phyloP scores from a whole-genome alignment of 2,329 filamentous ascomycete species.

The Coniochaeta sp. region DNA sequence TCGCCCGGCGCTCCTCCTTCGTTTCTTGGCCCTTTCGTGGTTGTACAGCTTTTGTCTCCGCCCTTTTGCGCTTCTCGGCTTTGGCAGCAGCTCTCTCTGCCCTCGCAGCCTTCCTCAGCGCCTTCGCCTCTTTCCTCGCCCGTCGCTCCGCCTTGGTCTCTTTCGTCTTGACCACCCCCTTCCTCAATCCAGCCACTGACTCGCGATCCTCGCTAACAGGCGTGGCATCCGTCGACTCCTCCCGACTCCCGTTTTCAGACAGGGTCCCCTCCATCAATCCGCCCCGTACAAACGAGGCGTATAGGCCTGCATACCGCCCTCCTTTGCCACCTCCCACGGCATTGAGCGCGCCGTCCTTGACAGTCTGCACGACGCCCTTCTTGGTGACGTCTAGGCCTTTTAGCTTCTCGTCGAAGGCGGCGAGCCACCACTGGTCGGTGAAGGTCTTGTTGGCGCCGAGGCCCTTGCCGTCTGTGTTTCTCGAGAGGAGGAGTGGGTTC shows the following conservation, averaged over 20 bases:
- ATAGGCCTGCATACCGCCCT: conserved; percentile 59
- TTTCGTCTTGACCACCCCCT: neutral
- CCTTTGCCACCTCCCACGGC: conserved; percentile 48
- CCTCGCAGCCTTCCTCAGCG: conserved; percentile 61
- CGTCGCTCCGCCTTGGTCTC: conserved; percentile 23
- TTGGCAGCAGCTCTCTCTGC: conserved; percentile 10
- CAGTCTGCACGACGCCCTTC: conserved; percentile 48
- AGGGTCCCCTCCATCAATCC: conserved; percentile 70
- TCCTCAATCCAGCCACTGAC: conserved; percentile 1
- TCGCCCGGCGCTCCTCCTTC: neutral
- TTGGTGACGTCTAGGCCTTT: conserved; percentile 65
- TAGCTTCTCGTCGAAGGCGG: conserved; percentile 85
- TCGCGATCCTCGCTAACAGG: conserved; percentile 11
- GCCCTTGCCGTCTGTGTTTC: conserved; percentile 74
- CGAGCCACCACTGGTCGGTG: conserved; percentile 93
- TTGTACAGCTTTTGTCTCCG: neutral
- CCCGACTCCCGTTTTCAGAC: conserved; percentile 4
- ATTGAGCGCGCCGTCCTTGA: conserved; percentile 44
- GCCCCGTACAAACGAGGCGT: conserved; percentile 78
- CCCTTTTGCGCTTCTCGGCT: conserved; percentile 5
- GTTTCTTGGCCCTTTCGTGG: conserved; percentile 11
- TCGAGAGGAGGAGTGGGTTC: conserved; percentile 74
- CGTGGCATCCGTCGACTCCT: conserved; percentile 16
- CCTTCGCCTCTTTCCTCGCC: conserved; percentile 10
- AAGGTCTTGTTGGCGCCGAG: conserved; percentile 68